These are phyloP conservation scores for Aspergillus neotritici DNA, from an alignment of 2,329 filamentous ascomycete species.

Conservation along the genomic window DNA sequence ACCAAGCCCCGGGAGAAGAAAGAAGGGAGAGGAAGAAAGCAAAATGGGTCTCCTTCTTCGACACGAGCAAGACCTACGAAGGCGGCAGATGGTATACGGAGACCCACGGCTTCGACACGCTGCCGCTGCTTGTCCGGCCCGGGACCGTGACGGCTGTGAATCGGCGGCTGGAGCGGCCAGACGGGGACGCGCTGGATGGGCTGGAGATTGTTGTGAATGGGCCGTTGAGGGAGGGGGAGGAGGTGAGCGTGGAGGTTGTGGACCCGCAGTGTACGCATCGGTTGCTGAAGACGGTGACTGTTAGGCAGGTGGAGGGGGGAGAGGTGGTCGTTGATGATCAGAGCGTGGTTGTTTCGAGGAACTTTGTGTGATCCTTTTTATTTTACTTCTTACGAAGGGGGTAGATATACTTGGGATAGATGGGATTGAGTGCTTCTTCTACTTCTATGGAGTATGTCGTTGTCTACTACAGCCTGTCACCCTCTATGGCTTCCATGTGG, in stretches of 20 bases:
- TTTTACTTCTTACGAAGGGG: too few relatives aligned
- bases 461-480: too few relatives aligned
- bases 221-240: constrained; percentile 8
- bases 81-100: constrained; percentile 53
- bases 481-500: too few relatives aligned
- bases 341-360: constrained; percentile 14
- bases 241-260: constrained; percentile 22
- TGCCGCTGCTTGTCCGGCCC: constrained; percentile 56
- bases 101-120: constrained; percentile 53
- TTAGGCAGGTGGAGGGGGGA: constrained; percentile 9
- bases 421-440: too few relatives aligned
- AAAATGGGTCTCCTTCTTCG: constrained; percentile 46
- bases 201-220: constrained; percentile 31
- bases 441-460: too few relatives aligned
- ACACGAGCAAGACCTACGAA: constrained; percentile 37
- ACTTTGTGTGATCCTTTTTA: too few relatives aligned
- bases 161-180: constrained; percentile 20
- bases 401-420: too few relatives aligned
- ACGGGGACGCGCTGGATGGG: constrained; percentile 24
- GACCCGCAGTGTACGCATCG: constrained; percentile 22
- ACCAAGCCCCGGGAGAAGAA: too few relatives aligned
- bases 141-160: constrained; percentile 27
- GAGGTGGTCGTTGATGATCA: constrained; percentile 15
- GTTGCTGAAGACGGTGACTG: constrained; percentile 19
- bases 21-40: constrained; percentile 25